phyloP scores from a whole-genome alignment of 2,329 filamentous ascomycete species.

The Alternaria panax region DNA sequence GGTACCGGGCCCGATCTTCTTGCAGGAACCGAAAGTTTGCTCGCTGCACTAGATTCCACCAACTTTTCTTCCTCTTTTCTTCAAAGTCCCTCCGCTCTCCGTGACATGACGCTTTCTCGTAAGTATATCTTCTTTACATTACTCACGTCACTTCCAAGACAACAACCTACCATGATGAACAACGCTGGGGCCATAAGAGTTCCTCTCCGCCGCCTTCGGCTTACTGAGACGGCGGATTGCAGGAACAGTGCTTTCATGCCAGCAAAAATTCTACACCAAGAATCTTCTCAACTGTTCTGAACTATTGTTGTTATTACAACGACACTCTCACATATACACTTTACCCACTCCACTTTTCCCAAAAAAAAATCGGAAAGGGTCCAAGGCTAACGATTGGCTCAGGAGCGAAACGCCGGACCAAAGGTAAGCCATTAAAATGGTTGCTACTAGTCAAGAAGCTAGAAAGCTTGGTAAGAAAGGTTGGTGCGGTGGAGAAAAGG shows the following conservation, averaged over 20 bases:
- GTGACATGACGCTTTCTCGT: neutral
- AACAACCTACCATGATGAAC: conserved; percentile 36
- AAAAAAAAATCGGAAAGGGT: neutral
- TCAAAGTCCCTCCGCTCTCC: neutral
- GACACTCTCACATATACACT: neutral
- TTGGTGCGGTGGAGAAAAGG: neutral
- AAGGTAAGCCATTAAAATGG: neutral
- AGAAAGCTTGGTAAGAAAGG: neutral
- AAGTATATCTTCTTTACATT: neutral
- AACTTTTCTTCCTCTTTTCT: neutral
- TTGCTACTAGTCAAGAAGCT: neutral
- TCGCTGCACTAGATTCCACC: neutral
- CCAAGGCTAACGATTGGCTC: conserved; percentile 11
- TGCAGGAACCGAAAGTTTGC: neutral
- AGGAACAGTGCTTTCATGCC: conserved; percentile 35
- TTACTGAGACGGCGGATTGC: conserved; percentile 12
- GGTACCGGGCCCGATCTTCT: neutral
- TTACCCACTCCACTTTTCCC: neutral
- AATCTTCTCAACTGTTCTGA: conserved; percentile 40
- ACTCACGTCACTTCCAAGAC: neutral
- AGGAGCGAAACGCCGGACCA: neutral
- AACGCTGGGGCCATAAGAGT: conserved; percentile 47
- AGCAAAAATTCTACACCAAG: conserved; percentile 22
- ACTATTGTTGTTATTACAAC: neutral
- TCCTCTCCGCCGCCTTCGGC: conserved; percentile 16